These are phyloP conservation scores for Crithidia mellificae DNA, from an alignment of 208 protist genomes.

Conservation along the genomic window DNA sequence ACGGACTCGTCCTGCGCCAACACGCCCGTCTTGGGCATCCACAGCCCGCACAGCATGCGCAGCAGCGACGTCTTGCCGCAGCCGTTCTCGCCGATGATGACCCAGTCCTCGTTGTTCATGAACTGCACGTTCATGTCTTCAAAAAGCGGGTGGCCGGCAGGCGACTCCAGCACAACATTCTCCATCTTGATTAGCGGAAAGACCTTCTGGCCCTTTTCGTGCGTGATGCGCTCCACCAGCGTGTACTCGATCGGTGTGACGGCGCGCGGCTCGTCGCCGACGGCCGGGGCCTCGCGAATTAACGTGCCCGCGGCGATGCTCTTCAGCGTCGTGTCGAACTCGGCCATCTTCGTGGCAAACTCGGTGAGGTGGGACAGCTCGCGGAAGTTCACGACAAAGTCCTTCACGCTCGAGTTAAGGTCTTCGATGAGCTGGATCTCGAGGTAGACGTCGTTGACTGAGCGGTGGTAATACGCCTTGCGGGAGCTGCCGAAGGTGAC, in stretches of 20 bases:
- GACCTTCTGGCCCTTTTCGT: constrained; percentile 2
- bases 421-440: constrained; percentile 82
- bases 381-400: constrained; percentile 87
- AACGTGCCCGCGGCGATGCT: constrained; percentile 75
- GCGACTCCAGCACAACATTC: constrained; percentile 56
- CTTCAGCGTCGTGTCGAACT: constrained; percentile 78
- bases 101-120: constrained; percentile 72
- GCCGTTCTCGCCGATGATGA: constrained; percentile 83
- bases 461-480: constrained; percentile 40
- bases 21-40: constrained; percentile 56
- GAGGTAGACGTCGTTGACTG: constrained; percentile 68
- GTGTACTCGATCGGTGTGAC: constrained; percentile 47
- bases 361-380: constrained; percentile 83
- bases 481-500: constrained; percentile 56
- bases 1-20: constrained; percentile 52
- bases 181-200: constrained; percentile 62
- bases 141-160: constrained; percentile 65
- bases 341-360: constrained; percentile 73
- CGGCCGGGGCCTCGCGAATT: constrained; percentile 9
- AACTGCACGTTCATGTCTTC: constrained; percentile 59
- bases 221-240: constrained; percentile 23
- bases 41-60: constrained; percentile 82
- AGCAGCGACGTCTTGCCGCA: constrained; percentile 87
- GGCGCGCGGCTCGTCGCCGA: constrained; percentile 6
- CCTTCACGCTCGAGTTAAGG: constrained; percentile 80